A percentile compares a stretch with the other conserved stretches of the same genome.
These are phyloP conservation scores for Pyrenophora tritici-repentis DNA, from an alignment of 2,329 filamentous ascomycete genomes.

Conservation along the genomic window DNA sequence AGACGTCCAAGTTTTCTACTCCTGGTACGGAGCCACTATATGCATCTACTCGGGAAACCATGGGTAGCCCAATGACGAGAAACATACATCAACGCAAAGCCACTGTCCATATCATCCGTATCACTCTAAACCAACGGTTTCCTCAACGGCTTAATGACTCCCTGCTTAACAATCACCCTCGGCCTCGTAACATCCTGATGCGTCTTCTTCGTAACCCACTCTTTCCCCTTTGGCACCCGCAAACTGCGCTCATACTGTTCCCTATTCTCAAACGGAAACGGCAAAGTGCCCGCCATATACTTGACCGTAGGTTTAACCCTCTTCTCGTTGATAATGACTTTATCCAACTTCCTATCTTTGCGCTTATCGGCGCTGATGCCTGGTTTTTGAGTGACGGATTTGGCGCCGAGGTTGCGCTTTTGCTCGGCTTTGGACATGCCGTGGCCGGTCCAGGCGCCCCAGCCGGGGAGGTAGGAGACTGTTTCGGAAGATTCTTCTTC, in stretches of 20 bases:
- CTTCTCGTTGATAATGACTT: slow-evolving; percentile 93
- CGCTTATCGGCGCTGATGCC: slow-evolving; percentile 78
- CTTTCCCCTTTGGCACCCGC: slow-evolving; percentile 83
- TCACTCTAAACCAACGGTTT: slow-evolving; percentile 63
- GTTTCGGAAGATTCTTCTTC: slow-evolving; percentile 83
- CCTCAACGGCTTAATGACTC: slow-evolving; percentile 87
- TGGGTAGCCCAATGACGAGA: no score
- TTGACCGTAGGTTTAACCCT: slow-evolving; percentile 86
- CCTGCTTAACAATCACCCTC: slow-evolving; percentile 86
- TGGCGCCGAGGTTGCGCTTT: slow-evolving; percentile 57
- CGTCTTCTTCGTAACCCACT: slow-evolving; percentile 96
- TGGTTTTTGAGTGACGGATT: slow-evolving; percentile 66
- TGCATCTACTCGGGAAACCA: no score
- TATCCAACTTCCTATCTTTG: slow-evolving; percentile 79
- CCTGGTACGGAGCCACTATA: no score
- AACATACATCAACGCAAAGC: no score
- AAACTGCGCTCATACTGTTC: slow-evolving; percentile 90
- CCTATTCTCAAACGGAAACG: slow-evolving; percentile 85
- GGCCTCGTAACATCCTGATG: slow-evolving; percentile 91
- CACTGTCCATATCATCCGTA: no score
- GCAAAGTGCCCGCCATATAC: slow-evolving; percentile 82
- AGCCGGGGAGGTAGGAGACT: slow-evolving; percentile 87
- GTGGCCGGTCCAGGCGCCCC: slow-evolving; percentile 89
- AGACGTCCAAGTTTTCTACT: no score
- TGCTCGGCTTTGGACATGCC: slow-evolving; percentile 74